A percentile compares a stretch with the other conserved stretches of the same genome.
These are phyloP conservation scores for Mycena galopus DNA, from an alignment of 768 basidiomycete species.

Conservation along the genomic window DNA sequence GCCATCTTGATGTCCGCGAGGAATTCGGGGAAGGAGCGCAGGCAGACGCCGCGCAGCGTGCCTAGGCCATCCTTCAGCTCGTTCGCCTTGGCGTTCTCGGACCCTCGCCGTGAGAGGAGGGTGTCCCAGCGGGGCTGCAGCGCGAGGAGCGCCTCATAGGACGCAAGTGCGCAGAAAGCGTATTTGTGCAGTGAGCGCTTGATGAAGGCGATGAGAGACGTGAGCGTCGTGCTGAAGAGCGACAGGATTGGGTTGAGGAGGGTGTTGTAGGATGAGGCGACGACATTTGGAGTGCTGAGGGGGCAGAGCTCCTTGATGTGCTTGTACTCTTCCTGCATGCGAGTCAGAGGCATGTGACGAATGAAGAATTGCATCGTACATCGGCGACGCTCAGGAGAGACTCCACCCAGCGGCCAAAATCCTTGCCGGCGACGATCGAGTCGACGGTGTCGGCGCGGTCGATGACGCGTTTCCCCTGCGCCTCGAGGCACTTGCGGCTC, in stretches of 20 bases:
- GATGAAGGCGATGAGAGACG: constrained; percentile 72
- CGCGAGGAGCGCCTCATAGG: constrained; percentile 69
- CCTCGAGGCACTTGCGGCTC: constrained; percentile 81
- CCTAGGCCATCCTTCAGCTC: constrained; percentile 81
- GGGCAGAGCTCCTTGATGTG: constrained; percentile 70
- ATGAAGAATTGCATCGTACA: constrained; percentile 51
- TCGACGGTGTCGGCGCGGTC: constrained; percentile 80
- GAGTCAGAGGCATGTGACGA: background rate
- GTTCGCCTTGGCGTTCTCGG: constrained; percentile 63
- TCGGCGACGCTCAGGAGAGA: constrained; percentile 75
- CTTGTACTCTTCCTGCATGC: constrained; percentile 63
- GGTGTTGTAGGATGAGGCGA: constrained; percentile 71
- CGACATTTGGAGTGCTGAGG: constrained; percentile 60
- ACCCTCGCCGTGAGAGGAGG: constrained; percentile 65
- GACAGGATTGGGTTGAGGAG: constrained; percentile 75
- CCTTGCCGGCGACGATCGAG: constrained; percentile 73
- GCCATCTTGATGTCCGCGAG: constrained; percentile 83
- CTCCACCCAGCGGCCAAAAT: constrained; percentile 81
- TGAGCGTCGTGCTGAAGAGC: constrained; percentile 75
- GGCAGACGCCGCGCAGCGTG: constrained; percentile 73
- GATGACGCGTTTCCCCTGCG: constrained; percentile 74
- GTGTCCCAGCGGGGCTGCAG: constrained; percentile 78
- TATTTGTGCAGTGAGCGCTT: constrained; percentile 85
- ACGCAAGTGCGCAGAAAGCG: constrained; percentile 82
- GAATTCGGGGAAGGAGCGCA: constrained; percentile 89